A percentile compares a stretch with the other conserved stretches of the same genome.
Conservation (phyloP, 495 filamentous ascomycete species). For the Podospora tetraspora region DNA sequence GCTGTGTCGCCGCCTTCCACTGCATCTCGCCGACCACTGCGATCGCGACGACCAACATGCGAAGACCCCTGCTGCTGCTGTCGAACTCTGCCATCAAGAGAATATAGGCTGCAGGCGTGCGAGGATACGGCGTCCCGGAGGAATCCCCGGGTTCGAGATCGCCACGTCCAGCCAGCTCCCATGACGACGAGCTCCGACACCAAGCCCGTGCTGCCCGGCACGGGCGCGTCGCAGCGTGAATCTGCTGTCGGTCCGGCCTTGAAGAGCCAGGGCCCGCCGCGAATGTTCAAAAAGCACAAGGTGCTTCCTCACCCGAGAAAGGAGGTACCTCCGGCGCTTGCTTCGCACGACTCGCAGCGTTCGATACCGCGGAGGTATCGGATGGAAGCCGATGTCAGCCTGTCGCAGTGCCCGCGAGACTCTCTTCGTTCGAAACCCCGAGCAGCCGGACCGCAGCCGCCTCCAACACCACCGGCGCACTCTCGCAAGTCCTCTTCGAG, state of each 20-base stretch:
- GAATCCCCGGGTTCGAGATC: conserved; percentile 1
- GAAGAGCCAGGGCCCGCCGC: conserved; percentile 25
- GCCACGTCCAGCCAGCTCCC: conserved; percentile 3
- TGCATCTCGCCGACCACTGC: background rate
- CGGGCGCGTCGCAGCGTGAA: conserved; percentile 22
- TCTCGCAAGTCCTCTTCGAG: conserved; percentile 47
- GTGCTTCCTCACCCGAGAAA: conserved; percentile 47
- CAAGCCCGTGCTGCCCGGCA: conserved; percentile 18
- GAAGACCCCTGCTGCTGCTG: conserved; percentile 5
- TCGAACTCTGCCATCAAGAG: conserved; percentile 10
- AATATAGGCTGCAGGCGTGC: background rate
- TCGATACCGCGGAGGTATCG: conserved; percentile 16
- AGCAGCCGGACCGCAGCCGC: conserved; percentile 37
- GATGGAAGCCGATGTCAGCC: conserved; percentile 15
- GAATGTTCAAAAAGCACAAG: conserved; percentile 52
- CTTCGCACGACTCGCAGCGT: conserved; percentile 13
- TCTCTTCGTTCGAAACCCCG: conserved; percentile 22
- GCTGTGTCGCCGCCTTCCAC: conserved; percentile 1
- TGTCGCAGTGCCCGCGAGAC: conserved; percentile 20
- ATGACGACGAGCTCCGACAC: conserved; percentile 24
- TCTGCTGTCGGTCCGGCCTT: conserved; percentile 14
- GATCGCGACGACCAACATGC: conserved; percentile 19
- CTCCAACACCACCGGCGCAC: conserved; percentile 51
- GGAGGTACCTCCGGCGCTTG: conserved; percentile 13
- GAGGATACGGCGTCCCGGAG: background rate